A percentile compares a stretch with the other conserved stretches of the same genome.
These are phyloP conservation scores for Gymnopilus junonius DNA, from an alignment of 768 basidiomycete genomes.

Conservation along the genomic window DNA sequence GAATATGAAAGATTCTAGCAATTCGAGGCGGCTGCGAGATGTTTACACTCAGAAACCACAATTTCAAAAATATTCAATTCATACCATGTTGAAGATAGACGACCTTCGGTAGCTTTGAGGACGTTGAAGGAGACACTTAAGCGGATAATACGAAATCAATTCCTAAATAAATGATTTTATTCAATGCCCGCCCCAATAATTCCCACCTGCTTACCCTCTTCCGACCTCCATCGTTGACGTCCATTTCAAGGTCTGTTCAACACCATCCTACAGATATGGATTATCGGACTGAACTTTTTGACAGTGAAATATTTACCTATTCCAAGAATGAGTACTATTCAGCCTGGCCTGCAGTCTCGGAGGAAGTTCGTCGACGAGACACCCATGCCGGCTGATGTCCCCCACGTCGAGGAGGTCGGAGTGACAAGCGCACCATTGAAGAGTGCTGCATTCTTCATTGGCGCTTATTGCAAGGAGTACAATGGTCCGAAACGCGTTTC, in stretches of 20 bases:
- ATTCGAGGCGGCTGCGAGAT: conserved; percentile 50
- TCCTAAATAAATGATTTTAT: conserved; percentile 1
- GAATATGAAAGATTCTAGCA: conserved; percentile 65
- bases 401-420: conserved; percentile 88
- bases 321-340: conserved; percentile 53
- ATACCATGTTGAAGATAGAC: conserved; percentile 4
- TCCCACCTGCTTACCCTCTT: conserved; percentile 19
- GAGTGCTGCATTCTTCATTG: conserved; percentile 96
- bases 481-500: conserved; percentile 64
- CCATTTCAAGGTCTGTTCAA: conserved; percentile 6
- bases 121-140: neutral
- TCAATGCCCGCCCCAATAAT: conserved; percentile 11
- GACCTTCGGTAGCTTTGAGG: neutral
- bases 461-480: conserved; percentile 92
- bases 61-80: neutral
- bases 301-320: neutral
- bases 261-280: neutral
- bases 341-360: conserved; percentile 49
- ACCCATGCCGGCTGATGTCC: conserved; percentile 64
- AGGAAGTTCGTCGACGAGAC: conserved; percentile 66
- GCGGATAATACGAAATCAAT: too few species aligned
- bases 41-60: neutral
- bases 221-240: conserved; percentile 11
- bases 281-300: neutral
- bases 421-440: conserved; percentile 92